A percentile compares a stretch with the other conserved stretches of the same genome.
These are phyloP conservation scores for Dothidotthia symphoricarpi DNA, from an alignment of 2,329 filamentous ascomycete species.

Conservation along the genomic window DNA sequence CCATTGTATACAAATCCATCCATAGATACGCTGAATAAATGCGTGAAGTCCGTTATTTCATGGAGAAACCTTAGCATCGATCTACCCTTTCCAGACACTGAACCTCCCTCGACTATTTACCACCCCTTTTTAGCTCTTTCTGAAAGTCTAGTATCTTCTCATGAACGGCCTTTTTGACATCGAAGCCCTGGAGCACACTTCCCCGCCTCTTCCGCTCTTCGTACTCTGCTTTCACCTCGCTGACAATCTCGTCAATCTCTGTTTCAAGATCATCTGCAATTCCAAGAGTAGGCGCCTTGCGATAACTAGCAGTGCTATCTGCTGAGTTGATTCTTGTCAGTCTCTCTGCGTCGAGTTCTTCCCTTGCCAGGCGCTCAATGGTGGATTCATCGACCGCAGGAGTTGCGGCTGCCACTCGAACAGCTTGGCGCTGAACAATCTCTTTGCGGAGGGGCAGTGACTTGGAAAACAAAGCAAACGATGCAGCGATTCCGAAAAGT, in stretches of 20 bases:
- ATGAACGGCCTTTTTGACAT: conserved; percentile 38
- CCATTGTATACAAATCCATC: no score
- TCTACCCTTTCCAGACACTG: not conserved
- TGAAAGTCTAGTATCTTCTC: conserved; percentile 38
- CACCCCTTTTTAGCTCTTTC: conserved; percentile 5
- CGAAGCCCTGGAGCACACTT: conserved; percentile 36
- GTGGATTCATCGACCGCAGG: conserved; percentile 21
- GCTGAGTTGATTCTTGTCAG: conserved; percentile 55
- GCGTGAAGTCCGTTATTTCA: no score
- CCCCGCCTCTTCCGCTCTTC: conserved; percentile 56
- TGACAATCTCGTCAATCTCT: conserved; percentile 75
- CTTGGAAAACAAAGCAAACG: conserved; percentile 75
- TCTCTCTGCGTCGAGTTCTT: conserved; percentile 34
- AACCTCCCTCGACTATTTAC: not conserved
- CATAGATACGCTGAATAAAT: no score
- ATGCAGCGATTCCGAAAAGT: conserved; percentile 63
- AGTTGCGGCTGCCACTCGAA: conserved; percentile 21
- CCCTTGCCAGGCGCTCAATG: conserved; percentile 35
- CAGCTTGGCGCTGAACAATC: conserved; percentile 38
- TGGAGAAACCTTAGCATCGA: no score
- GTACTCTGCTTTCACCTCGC: conserved; percentile 72
- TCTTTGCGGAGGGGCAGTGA: conserved; percentile 62
- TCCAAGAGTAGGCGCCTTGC: conserved; percentile 67
- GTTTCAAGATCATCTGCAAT: conserved; percentile 72
- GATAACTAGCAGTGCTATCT: conserved; percentile 47